Conservation (phyloP, 2,329 filamentous ascomycete genomes). For the Arthrobotrys sphaeroides region DNA sequence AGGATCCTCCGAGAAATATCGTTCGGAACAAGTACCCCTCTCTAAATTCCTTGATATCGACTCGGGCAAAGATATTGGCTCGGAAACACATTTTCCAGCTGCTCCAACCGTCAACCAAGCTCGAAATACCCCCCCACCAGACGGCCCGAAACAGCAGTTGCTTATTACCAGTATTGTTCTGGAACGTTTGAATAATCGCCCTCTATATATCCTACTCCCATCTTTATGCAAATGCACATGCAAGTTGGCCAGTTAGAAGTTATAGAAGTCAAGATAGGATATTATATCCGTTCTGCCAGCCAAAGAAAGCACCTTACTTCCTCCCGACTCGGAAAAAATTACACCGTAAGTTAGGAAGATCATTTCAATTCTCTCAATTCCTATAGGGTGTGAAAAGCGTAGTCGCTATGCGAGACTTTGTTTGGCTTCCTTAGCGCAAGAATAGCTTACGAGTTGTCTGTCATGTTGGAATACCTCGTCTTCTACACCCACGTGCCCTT, state of each 20-base stretch:
- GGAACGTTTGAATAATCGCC: not conserved
- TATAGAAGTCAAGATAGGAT: not conserved
- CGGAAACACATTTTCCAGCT: too few relatives aligned
- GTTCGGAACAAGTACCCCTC: too few relatives aligned
- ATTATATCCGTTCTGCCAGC: not conserved
- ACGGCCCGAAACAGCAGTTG: not conserved
- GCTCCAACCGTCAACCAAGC: too few relatives aligned
- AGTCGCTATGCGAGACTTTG: too few relatives aligned
- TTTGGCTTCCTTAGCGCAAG: not conserved
- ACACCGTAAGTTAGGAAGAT: not conserved
- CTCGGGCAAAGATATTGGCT: too few relatives aligned
- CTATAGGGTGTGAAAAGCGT: not conserved
- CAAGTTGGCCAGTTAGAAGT: not conserved
- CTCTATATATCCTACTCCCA: not conserved
- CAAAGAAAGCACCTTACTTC: not conserved
- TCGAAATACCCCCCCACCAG: too few relatives aligned
- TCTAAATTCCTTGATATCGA: too few relatives aligned
- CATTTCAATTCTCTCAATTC: not conserved
- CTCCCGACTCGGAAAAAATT: not conserved
- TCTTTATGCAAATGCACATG: not conserved
- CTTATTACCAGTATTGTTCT: not conserved
- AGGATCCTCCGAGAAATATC: too few relatives aligned
- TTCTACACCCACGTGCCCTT: slow-evolving; percentile 2
- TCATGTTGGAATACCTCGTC: slow-evolving; percentile 16
- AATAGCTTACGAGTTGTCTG: not conserved